Percentiles rank a stretch among this genome's conserved stretches.
Evolutionary conservation across 2,329 filamentous ascomycete species (phyloP).

Genomic region (Hypoxylon sp.): DNA sequence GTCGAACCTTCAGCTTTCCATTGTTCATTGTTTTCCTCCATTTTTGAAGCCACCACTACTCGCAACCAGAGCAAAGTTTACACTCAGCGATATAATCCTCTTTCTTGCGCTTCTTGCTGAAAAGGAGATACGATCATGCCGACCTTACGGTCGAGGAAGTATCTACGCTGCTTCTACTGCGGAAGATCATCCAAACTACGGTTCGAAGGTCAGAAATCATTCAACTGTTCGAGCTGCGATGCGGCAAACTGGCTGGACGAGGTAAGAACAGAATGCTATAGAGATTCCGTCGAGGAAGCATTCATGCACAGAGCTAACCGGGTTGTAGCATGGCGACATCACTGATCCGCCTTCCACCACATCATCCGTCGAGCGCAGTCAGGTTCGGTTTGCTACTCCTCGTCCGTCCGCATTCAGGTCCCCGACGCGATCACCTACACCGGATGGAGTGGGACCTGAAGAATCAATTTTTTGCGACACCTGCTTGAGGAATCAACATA

Average conservation of each 20-base stretch:
- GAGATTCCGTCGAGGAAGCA: constrained; percentile 22
- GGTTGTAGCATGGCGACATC: constrained; percentile 82
- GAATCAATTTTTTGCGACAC: constrained; percentile 74
- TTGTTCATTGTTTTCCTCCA: not conserved
- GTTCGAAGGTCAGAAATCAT: constrained; percentile 72
- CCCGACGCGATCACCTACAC: constrained; percentile 50
- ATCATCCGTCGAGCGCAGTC: constrained; percentile 59
- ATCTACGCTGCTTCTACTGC: constrained; percentile 85
- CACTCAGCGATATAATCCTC: not conserved
- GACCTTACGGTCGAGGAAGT: constrained; percentile 49
- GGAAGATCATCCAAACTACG: constrained; percentile 73
- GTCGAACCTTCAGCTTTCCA: constrained; percentile 2
- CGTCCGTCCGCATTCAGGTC: constrained; percentile 52
- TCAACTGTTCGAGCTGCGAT: constrained; percentile 82
- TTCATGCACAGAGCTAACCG: constrained; percentile 36
- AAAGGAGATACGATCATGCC: constrained; percentile 42
- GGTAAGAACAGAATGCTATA: constrained; percentile 61
- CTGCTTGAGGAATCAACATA: constrained; percentile 89
- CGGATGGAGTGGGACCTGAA: constrained; percentile 50
- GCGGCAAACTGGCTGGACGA: constrained; percentile 91
- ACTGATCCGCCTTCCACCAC: constrained; percentile 82
- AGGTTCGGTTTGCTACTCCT: constrained; percentile 62
- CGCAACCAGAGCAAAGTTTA: constrained; percentile 10
- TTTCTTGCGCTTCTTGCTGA: not conserved
- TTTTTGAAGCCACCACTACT: constrained; percentile 10